phyloP scores from a whole-genome alignment of 2,329 filamentous ascomycete genomes.

The Didymella sp. region DNA sequence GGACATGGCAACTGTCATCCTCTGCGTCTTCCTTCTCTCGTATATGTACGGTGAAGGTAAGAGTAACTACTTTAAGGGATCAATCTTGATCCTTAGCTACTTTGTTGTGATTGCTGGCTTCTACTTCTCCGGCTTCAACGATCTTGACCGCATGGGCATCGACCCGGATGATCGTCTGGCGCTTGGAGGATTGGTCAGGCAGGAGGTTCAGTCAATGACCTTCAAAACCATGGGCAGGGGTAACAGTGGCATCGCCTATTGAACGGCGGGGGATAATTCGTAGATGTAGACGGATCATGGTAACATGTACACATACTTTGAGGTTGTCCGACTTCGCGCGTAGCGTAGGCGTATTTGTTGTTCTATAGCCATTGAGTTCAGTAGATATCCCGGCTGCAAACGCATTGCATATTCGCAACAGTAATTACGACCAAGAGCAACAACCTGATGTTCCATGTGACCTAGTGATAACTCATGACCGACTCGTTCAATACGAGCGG shows the following conservation, averaged over 20 bases:
- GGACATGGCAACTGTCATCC: constrained; percentile 97
- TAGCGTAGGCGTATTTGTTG: neutral
- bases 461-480: no score
- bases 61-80: constrained; percentile 99
- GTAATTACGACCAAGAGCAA: neutral
- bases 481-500: no score
- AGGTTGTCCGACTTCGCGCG: neutral
- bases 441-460: no score
- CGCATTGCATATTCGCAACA: neutral
- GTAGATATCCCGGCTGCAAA: neutral
- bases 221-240: constrained; percentile 43
- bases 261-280: neutral
- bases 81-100: constrained; percentile 91
- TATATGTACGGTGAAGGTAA: constrained; percentile 99
- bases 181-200: constrained; percentile 39
- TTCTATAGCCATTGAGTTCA: neutral
- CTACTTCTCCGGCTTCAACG: constrained; percentile 77
- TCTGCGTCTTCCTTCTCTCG: constrained; percentile 94
- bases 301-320: neutral
- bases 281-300: neutral
- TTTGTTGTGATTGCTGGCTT: constrained; percentile 91
- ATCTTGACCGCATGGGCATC: constrained; percentile 54
- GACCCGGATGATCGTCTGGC: constrained; percentile 47
- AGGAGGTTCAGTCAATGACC: constrained; percentile 43
- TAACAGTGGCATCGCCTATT: constrained; percentile 38